phyloP scores from a whole-genome alignment of 108 stramenopile species.

The Cyclotella choctawhatcheeana region DNA sequence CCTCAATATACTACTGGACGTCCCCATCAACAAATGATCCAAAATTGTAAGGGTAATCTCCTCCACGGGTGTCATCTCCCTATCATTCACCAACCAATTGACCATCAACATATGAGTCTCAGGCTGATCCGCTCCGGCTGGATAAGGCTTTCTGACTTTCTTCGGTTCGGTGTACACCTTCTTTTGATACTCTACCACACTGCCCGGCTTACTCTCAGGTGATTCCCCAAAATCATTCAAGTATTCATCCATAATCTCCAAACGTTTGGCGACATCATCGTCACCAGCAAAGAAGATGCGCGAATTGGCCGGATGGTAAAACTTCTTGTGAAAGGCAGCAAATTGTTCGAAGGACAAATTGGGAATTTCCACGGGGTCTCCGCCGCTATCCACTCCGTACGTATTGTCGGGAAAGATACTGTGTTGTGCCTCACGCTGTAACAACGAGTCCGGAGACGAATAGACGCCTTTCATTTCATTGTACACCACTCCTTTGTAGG shows the following conservation, averaged over 20 bases:
- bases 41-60: conserved; percentile 85
- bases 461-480: conserved; percentile 99
- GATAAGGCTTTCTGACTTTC: conserved; percentile 60
- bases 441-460: conserved; percentile 89
- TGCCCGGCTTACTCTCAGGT: conserved; percentile 72
- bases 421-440: conserved; percentile 90
- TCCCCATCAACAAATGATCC: conserved; percentile 95
- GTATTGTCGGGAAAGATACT: conserved; percentile 95
- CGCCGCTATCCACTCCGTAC: conserved; percentile 95
- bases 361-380: conserved; percentile 96
- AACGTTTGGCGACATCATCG: conserved; percentile 86
- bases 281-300: conserved; percentile 96
- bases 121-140: conserved; percentile 74
- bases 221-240: conserved; percentile 81
- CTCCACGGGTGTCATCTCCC: conserved; percentile 77
- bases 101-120: conserved; percentile 88
- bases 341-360: conserved; percentile 95
- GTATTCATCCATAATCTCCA: conserved; percentile 94
- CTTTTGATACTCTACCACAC: conserved; percentile 74
- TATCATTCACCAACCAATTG: conserved; percentile 96
- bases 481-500: conserved; percentile 99
- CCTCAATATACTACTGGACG: conserved; percentile 83
- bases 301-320: conserved; percentile 97
- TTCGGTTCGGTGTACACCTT: conserved; percentile 71
- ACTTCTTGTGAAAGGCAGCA: conserved; percentile 88